Evolutionary conservation across 202 grass and related monocot genomes (phyloP), one percentile per base, ranked within the genome.

Genomic region (Panicum virgatum): DNA sequence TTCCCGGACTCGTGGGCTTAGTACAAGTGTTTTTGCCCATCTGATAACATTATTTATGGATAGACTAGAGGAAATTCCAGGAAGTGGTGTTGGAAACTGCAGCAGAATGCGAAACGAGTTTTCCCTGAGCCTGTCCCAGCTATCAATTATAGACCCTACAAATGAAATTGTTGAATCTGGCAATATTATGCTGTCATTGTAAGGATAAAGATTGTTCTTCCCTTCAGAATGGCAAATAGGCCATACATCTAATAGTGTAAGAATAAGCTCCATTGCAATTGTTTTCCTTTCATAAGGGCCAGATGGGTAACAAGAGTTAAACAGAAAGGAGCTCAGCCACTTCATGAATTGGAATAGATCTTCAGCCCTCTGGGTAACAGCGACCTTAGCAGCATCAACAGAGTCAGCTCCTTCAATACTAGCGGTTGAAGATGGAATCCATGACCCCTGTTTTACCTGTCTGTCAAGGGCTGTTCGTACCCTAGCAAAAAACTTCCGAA

Each of bases 241-340:
- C 96, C 96, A 98, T 76, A 90, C 89, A 82, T 98, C 90, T 66
- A 95, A 26, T 85, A 95, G 83, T 82, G 82, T 94, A 83, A 98
- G 87, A 78, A 98, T 98, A 86, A 98, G 90, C 72, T 95, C 90
- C 96, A 95, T 98, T 84, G 96, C 92, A 86, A 95, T 98, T 76
- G 89, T 95, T 98, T 93, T 98, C 73, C 96, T 95, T 86, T 98
- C 96, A 72, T 98, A 98, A 81, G 96, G 96, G 48, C 90, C 96
- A 47, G 96, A 98, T 39, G 96, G 96, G 65, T 98, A 98, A 82
- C 96, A 98, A 58, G 96, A 98, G 68, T 82, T 88, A 82, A 98
- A 98, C 29, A 98, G 90, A 84, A 95, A 95, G 68, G 72, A 89
- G 75, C 92, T 89, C 48, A 98, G 47, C 96, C 96, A 98, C 78